Evolutionary conservation across 306 rosid genomes (phyloP), one percentile per base, ranked within the genome.

Genomic region (Rosa persica): DNA sequence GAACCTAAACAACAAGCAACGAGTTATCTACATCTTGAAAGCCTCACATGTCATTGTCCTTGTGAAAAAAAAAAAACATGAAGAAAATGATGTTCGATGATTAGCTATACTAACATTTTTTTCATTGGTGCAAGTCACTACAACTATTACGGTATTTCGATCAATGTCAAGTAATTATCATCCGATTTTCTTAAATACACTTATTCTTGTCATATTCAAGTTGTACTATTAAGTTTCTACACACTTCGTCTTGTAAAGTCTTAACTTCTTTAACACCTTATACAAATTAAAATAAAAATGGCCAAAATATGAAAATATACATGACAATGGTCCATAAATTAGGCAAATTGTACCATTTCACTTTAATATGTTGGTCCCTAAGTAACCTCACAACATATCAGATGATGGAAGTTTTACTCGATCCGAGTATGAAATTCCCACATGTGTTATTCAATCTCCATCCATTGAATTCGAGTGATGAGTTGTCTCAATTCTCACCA

Each of bases 391-490:
- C 22, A 38, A 4, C 48, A n/a, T 52, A 12, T 20, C 38, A 6
- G 51, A 57, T 17, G 44, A 34, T 4, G 44, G 19, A 73, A 22
- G 15, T 7, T 0, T 17, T 38, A 48, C 38, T 75, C 30, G n/a
- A 17, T 27, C 9, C 19, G 12, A 19, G 3, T 3, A 19, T 2
- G 57, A 60, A 34, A 16, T 34, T 15, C 1, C n/a, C 20, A 8
- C 70, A 60, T 57, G 34, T 43, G 48, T 60, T 75, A 43, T 60
- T 75, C 17, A 74, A 11, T 75, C 25, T 43, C 19, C 9, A 42
- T 60, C 44, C 34, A 2, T 16, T 12, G 10, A 9, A 15, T 25
- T 25, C 3, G 40, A 3, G 0, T 17, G 27, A 12, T 5, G 70
- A 15, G 44, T 43, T 61, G 44, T 25, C 55, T 25, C 55, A 15